phyloP scores from a whole-genome alignment of 305 asterid species.

The Solanum hybrid region DNA sequence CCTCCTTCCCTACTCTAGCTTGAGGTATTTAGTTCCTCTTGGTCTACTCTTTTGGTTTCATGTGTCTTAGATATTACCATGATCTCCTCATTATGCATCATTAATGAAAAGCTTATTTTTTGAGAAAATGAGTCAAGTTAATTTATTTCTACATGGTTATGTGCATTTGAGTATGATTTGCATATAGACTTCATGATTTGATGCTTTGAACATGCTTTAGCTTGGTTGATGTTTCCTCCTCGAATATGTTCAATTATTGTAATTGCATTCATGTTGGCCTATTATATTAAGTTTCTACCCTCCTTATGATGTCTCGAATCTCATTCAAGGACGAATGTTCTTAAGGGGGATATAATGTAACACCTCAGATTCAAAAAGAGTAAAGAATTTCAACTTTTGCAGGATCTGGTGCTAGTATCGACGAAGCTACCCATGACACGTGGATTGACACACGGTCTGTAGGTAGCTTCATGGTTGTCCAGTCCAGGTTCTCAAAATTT shows the following conservation, averaged over 20 bases:
- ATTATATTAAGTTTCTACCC: not conserved
- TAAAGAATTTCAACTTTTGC: not conserved
- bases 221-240: not conserved
- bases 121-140: too few relatives aligned
- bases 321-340: not conserved
- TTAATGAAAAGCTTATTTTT: too few relatives aligned
- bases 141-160: not conserved
- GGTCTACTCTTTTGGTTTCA: too few relatives aligned
- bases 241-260: not conserved
- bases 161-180: not conserved
- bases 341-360: not conserved
- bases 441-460: not conserved
- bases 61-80: too few relatives aligned
- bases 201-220: not conserved
- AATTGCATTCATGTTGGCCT: not conserved
- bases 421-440: not conserved
- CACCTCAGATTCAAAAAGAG: not conserved
- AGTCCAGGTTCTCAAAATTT: not conserved
- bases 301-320: not conserved
- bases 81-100: too few relatives aligned
- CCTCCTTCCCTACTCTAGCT: too few relatives aligned
- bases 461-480: not conserved
- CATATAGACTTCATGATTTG: not conserved
- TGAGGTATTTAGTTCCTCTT: too few relatives aligned
- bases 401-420: not conserved